phyloP scores from a whole-genome alignment of 2,329 filamentous ascomycete genomes.

The Epicoccum nigrum region DNA sequence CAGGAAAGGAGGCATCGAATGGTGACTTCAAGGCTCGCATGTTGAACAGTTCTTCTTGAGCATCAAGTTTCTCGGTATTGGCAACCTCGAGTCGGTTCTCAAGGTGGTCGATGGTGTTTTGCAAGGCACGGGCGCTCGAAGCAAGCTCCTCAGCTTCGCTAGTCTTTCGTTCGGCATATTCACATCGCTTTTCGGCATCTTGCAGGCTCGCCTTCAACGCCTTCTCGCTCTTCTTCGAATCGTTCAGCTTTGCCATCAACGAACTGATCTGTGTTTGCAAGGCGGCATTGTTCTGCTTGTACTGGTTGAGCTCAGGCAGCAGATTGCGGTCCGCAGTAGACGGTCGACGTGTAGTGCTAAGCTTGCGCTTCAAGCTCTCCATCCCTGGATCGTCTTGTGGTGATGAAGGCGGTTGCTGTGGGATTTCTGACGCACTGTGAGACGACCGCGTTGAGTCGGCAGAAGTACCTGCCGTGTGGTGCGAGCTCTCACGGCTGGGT shows the following conservation, averaged over 20 bases:
- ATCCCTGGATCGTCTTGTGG: constrained; percentile 39
- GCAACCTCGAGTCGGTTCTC: constrained; percentile 49
- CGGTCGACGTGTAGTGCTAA: constrained; percentile 41
- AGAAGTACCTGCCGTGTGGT: constrained; percentile 27
- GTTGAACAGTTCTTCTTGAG: constrained; percentile 45
- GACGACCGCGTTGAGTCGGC: constrained; percentile 29
- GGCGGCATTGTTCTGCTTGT: constrained; percentile 45
- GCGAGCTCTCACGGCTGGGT: constrained; percentile 28
- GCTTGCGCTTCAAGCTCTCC: constrained; percentile 48
- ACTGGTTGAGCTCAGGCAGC: constrained; percentile 47
- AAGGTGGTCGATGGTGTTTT: constrained; percentile 47
- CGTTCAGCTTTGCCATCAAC: constrained; percentile 49
- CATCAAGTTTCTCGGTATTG: constrained; percentile 51
- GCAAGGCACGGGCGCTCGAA: constrained; percentile 38
- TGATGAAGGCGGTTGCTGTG: constrained; percentile 30
- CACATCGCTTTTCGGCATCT: constrained; percentile 41
- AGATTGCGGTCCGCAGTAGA: constrained; percentile 44
- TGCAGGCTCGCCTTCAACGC: constrained; percentile 38
- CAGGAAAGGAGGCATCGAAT: constrained; percentile 30
- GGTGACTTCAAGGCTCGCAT: constrained; percentile 34
- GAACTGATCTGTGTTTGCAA: constrained; percentile 46
- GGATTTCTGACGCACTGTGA: constrained; percentile 33
- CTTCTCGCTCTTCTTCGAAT: constrained; percentile 46
- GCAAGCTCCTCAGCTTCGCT: constrained; percentile 33
- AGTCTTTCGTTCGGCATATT: constrained; percentile 36